Conservation (phyloP, 139 green algal genomes). For the Tetradesmus lagerheimii region DNA sequence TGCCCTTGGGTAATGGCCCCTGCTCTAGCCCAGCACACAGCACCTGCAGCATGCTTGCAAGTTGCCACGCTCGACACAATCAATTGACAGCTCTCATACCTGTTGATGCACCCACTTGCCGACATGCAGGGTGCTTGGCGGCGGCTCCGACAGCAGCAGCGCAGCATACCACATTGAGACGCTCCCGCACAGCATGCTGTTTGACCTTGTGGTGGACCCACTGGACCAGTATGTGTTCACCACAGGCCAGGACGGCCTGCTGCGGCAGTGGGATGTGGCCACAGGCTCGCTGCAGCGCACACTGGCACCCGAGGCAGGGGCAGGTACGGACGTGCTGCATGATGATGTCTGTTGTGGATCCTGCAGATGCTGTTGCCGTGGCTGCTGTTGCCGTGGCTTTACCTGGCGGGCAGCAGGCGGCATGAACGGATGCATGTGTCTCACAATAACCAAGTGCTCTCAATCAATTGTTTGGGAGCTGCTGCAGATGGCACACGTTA, state of each 20-base stretch:
- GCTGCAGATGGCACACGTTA: too few species aligned
- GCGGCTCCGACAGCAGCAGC: neutral
- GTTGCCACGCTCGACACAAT: too few species aligned
- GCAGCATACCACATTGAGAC: constrained; percentile 47
- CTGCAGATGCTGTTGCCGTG: too few species aligned
- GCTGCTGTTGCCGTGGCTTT: too few species aligned
- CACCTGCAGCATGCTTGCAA: too few species aligned
- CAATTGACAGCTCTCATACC: too few species aligned
- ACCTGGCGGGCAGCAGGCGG: too few species aligned
- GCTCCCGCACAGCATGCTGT: constrained; percentile 57
- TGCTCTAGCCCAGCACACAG: too few species aligned
- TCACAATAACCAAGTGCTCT: too few species aligned
- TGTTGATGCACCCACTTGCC: neutral
- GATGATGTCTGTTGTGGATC: neutral
- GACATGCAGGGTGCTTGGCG: constrained; percentile 28
- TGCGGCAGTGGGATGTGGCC: constrained; percentile 63
- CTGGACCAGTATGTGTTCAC: constrained; percentile 49
- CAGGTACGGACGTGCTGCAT: constrained; percentile 17
- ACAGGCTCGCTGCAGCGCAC: constrained; percentile 35
- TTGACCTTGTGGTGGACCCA: constrained; percentile 64
- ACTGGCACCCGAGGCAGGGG: constrained; percentile 12
- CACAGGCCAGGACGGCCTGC: constrained; percentile 55
- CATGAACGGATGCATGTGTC: neutral
- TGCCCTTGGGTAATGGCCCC: too few species aligned
- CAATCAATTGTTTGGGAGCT: too few species aligned